These are phyloP conservation scores for Eimeria brunetti DNA, from an alignment of 169 alveolate genomes.

Conservation along the genomic window DNA sequence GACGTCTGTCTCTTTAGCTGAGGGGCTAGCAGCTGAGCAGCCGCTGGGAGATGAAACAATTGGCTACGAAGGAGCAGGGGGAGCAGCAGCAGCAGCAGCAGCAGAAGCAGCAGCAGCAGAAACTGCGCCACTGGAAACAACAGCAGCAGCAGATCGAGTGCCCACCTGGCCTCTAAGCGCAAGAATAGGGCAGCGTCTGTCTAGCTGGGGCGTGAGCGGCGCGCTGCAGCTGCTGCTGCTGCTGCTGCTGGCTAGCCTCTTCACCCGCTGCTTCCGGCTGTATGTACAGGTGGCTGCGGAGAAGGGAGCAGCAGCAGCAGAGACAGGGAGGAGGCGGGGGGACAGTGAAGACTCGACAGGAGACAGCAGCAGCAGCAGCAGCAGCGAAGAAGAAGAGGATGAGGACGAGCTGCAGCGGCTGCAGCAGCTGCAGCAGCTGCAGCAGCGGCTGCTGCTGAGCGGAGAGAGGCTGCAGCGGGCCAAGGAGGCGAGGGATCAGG, in stretches of 20 bases:
- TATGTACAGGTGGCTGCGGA: neutral
- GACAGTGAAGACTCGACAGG: neutral
- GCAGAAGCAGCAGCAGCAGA: neutral
- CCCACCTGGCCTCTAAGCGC: neutral
- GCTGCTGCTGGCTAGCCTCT: neutral
- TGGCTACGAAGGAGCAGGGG: neutral
- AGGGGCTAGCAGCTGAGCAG: neutral
- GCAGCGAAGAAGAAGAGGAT: neutral
- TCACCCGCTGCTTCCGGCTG: neutral
- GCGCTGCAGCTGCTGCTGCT: conserved; percentile 37
- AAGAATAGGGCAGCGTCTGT: neutral
- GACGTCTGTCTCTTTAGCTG: neutral
- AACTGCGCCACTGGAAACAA: neutral
- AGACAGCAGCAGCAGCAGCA: neutral
- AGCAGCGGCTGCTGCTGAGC: neutral
- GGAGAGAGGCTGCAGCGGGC: neutral
- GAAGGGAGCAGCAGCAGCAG: neutral
- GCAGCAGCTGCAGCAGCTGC: neutral
- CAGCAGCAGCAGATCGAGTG: neutral
- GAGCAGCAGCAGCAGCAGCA: conserved; percentile 11
- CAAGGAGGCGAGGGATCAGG: neutral
- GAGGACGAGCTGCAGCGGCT: neutral
- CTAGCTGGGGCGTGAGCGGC: neutral
- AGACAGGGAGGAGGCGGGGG: neutral
- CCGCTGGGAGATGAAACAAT: neutral